Evolutionary conservation across 73 alveolate species (phyloP).

Genomic region (Tetrahymena malaccensis): DNA sequence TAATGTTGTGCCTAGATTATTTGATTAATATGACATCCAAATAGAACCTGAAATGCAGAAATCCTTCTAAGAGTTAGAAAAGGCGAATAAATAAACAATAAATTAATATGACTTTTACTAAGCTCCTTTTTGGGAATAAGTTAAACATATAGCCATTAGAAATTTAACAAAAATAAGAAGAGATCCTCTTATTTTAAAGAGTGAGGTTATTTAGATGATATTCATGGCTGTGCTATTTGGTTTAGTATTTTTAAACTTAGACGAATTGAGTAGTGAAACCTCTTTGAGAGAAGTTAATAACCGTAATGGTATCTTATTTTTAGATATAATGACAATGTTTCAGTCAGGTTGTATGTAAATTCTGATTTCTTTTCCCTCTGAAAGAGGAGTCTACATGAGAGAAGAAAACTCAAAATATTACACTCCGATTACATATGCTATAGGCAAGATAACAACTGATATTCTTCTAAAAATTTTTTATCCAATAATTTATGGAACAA

Average conservation of each 20-base stretch:
- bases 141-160: not conserved
- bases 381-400: constrained; percentile 33
- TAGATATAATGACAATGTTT: constrained; percentile 8
- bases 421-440: constrained; percentile 9
- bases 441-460: constrained; percentile 25
- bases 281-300: not conserved
- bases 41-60: not conserved
- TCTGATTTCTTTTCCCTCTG: constrained; percentile 13
- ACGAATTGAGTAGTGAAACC: not conserved
- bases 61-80: not conserved
- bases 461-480: constrained; percentile 5
- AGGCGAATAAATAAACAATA: not conserved
- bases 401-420: constrained; percentile 35
- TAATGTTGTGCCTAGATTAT: not conserved
- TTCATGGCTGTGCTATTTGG: not conserved
- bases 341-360: constrained; percentile 10
- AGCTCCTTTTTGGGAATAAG: not conserved
- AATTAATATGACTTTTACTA: not conserved
- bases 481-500: constrained; percentile 17
- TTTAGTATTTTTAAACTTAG: not conserved
- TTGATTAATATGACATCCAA: not conserved
- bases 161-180: not conserved
- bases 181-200: not conserved
- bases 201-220: not conserved
- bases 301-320: constrained; percentile 17